Percentiles rank a stretch among this genome's conserved stretches.
These are phyloP conservation scores for Eucalyptus victrix DNA, from an alignment of 345 rosid genomes.

Conservation along the genomic window DNA sequence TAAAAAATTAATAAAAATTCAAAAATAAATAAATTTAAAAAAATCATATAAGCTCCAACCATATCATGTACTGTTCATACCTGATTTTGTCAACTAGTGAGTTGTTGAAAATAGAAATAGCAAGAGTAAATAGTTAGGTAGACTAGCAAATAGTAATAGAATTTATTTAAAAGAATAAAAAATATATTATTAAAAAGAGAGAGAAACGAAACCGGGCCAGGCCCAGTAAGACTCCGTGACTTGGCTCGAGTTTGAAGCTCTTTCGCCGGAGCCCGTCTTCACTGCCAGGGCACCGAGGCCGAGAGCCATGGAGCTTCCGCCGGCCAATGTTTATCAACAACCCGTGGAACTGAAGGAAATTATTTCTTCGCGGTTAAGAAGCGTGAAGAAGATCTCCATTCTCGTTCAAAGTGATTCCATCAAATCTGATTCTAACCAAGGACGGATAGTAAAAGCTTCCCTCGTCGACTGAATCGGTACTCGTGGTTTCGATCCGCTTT, in stretches of 20 bases:
- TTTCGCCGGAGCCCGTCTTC: not conserved
- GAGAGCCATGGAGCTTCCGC: not conserved
- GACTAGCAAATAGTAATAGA: not conserved
- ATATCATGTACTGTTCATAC: not conserved
- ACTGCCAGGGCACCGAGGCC: not conserved
- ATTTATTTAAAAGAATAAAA: no score
- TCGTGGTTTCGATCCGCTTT: not conserved
- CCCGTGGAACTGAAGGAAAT: not conserved
- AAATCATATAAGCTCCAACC: not conserved
- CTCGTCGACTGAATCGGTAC: not conserved
- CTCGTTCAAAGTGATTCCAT: not conserved
- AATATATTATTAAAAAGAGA: not conserved
- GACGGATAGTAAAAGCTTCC: not conserved
- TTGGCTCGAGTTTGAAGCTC: not conserved
- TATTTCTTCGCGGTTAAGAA: not conserved
- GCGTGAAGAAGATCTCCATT: not conserved
- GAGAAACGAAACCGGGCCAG: not conserved
- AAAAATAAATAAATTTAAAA: no score
- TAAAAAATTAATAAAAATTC: no score
- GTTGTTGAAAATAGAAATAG: not conserved
- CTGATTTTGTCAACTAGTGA: not conserved
- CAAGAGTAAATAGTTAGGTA: not conserved
- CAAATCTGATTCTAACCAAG: not conserved
- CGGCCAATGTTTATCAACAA: not conserved
- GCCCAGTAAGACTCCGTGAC: not conserved